Base-by-base conservation (phyloP, 148 eudicot genomes). In the Rhododendron kiyosumense region DNA sequence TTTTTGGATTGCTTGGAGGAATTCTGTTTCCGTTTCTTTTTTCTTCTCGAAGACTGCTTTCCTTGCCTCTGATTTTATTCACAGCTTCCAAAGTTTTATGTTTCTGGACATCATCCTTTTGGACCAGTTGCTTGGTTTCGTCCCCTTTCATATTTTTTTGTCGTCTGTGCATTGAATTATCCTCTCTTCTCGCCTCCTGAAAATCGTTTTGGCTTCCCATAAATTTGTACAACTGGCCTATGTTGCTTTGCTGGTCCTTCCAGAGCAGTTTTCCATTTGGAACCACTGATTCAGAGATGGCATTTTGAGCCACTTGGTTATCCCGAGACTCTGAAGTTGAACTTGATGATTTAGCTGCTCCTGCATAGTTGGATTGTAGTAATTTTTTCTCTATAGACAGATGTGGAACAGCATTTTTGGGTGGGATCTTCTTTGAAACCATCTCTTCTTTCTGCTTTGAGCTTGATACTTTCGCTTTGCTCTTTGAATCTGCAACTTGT, bases 211-310 rank as follows among this genome's bases (percentile, higher is more conserved):
- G 84, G 74, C 43, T 86, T 81, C 46, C 79, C 36, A 61, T 54
- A 59, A 77, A 52, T 74, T 84, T 87, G 78, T 75, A 84, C 45
- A 86, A 28, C 52, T 86, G 90, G 80, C 48, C 85, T 28, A 26
- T 71, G 46, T 85, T 86, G 83, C 78, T 88, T 78, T 86, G 92
- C 85, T 86, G 88, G 61, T 88, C 90, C 45, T 90, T 85, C 90
- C 49, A 46, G 38, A 34, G 86, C 73, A 76, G 45, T 30, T 86
- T 90, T 49, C 61, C 83, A 17, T 48, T 85, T 2, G 88, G 78
- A 52, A 61, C 36, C 24, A 13, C 76, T 69, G 78, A 18, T 20
- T 84, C 83, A n/a, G 81, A 65, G 76, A 76, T 82, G 45, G 67
- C 81, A 65, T 79, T 81, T 46, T 51, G 86, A 57, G 52, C 38